Base-by-base conservation (phyloP, 164 flowering plant genomes). In the Annona squamosa region DNA sequence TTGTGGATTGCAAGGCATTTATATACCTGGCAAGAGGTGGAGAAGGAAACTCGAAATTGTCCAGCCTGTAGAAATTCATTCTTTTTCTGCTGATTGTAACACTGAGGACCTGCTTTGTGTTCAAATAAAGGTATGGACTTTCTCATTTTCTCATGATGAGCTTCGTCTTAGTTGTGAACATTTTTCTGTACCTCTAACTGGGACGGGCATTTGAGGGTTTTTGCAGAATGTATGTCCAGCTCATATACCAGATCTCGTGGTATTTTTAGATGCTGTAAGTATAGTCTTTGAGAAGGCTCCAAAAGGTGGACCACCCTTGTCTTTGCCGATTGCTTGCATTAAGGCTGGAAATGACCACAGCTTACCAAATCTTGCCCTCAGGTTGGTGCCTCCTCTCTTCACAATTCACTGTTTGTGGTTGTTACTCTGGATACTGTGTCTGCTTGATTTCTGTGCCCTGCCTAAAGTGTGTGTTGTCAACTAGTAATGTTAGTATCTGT, bases 81-180 rank as follows among this genome's bases (percentile, higher is more conserved):
- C 98, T 61, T 90, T 88, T 88, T 84, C 92, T 65, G 89, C 96
- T 76, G 91, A 93, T 77, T 91, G 97, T 88, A 92, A 91, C 77
- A 85, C 98, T 68, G 94, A 93, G 77, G 98, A 96, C 82, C 90
- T 93, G 82, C 87, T 96, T 26, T 91, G 97, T 79, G 93, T 96
- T 74, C 95, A 91, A 81, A 90, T 96, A 85, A 91, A 90, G 97
- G 99, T 93, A 13, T 56, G 75, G 16, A 19, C 67, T 63, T 19
- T 72, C 65, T 63, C 52, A 63, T 76, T 26, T 59, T 43, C 4
- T 61, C 69, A 43, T 12, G 42, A 19, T 75, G 4, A 9, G 48
- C 56, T 47, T 10, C 4, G 67, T 16, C 1, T 48, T 44, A 42
- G 68, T 42, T 65, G 68, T 9, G 59, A 52, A 52, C 9, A 52